These are phyloP conservation scores for Quercus parvula DNA, from an alignment of 306 rosid species.

Conservation along the genomic window DNA sequence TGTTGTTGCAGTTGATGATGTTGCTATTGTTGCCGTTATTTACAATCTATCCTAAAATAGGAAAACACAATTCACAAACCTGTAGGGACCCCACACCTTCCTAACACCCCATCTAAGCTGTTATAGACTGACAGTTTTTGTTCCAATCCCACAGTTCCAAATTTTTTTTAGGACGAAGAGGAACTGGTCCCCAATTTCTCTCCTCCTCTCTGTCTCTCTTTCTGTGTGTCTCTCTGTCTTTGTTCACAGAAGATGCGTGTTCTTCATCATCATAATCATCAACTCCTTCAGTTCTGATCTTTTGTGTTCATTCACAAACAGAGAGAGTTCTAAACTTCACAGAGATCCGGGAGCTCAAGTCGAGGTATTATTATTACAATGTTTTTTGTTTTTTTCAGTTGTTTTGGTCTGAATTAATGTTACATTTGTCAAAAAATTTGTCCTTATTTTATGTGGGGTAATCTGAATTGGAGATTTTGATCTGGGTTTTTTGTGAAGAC, in stretches of 20 bases:
- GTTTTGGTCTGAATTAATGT: not conserved
- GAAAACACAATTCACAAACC: not conserved
- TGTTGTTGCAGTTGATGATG: constrained; percentile 6
- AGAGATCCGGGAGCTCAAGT: constrained; percentile 34
- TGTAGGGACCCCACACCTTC: constrained; percentile 3
- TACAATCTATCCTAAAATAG: constrained; percentile 15
- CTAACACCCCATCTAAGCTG: not conserved
- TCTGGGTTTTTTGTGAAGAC: constrained; percentile 6
- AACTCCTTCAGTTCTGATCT: not conserved
- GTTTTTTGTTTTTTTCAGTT: not conserved
- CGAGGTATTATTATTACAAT: constrained; percentile 29
- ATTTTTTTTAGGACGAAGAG: constrained; percentile 30
- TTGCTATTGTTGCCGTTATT: not conserved
- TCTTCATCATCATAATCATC: constrained; percentile 17
- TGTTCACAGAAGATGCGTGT: constrained; percentile 21
- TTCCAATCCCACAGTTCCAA: constrained; percentile 2
- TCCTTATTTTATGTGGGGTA: not conserved
- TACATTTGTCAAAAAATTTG: constrained; percentile 1
- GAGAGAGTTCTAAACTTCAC: not conserved
- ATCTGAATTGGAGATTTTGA: constrained; percentile 14
- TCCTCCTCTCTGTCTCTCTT: constrained; percentile 16
- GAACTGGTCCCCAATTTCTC: constrained; percentile 27
- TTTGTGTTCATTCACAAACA: too few species aligned
- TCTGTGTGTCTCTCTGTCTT: constrained; percentile 27
- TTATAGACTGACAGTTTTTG: not conserved